Percentiles rank a stretch among this genome's conserved stretches.
Conservation (phyloP, 2,329 filamentous ascomycete genomes). For the Triangularia setosa region DNA sequence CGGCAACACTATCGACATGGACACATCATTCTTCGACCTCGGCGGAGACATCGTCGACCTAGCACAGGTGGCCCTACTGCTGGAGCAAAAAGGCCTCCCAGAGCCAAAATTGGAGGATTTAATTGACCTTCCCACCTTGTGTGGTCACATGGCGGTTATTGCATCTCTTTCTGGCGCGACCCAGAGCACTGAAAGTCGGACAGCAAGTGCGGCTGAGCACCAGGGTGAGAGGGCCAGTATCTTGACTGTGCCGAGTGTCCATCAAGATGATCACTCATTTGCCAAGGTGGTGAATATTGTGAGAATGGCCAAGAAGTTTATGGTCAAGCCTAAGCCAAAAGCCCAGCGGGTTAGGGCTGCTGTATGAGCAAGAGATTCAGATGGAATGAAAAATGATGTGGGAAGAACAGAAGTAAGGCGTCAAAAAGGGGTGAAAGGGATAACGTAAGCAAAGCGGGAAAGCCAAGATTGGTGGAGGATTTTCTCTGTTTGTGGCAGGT, state of each 20-base stretch:
- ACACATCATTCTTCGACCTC: slow-evolving; percentile 23
- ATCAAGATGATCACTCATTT: background rate
- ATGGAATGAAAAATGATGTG: background rate
- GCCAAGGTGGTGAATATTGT: background rate
- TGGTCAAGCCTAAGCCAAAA: background rate
- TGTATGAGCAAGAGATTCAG: background rate
- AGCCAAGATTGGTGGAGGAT: too few relatives aligned
- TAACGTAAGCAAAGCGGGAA: too few relatives aligned
- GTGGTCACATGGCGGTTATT: slow-evolving; percentile 22
- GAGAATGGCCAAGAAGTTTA: background rate
- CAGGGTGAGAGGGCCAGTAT: background rate
- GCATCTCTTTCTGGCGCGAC: background rate
- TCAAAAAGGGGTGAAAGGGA: background rate
- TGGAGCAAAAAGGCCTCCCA: slow-evolving; percentile 9
- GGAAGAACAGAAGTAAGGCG: too few relatives aligned
- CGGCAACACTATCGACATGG: background rate
- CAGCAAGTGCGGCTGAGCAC: background rate
- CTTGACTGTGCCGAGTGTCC: background rate
- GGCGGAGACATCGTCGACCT: slow-evolving; percentile 33
- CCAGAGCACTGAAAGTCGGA: background rate
- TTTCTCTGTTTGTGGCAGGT: too few relatives aligned
- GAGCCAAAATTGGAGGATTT: slow-evolving; percentile 20
- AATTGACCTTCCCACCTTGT: slow-evolving; percentile 17
- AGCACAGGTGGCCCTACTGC: slow-evolving; percentile 21
- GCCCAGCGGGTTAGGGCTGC: background rate